Evolutionary conservation across 257 asterid genomes (phyloP), one percentile per base, ranked within the genome.

Genomic region (Primulina eburnea): DNA sequence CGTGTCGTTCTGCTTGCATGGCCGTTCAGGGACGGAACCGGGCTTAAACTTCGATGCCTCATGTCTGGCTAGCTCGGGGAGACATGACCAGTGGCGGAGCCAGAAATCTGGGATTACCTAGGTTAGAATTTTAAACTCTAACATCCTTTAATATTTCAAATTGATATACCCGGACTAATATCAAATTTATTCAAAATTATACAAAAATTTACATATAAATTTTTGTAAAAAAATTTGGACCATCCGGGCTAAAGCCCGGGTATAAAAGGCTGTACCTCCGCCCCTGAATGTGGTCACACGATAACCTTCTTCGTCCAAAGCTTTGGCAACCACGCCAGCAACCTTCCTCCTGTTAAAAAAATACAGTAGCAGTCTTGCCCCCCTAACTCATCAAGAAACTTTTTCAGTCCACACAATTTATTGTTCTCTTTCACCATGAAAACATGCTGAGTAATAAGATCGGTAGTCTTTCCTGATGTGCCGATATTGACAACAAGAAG

Each of bases 391-490:
- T 82, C 86, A 30, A 85, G 76, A 72, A 82, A 69, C 55, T 79
- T 73, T 33, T 78, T 81, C 81, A 82, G 62, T 63, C 81, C 76
- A 71, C 63, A 76, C 85, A 82, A 80, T 28, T 85, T 85, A 77
- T 80, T 85, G 1, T 81, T 75, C 81, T 82, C 87, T 84, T 76
- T 85, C 38, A 65, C 58, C 87, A 82, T 85, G 56, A 82, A 21
- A 64, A 85, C 89, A 35, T 78, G 89, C 37, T 82, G 89, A 2
- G 85, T 80, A 30, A 85, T 76, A 6, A 82, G 82, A 55, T 82
- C 82, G 34, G 86, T 78, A 29, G 86, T 78, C 87, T 85, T 85
- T 63, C 89, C 89, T 30, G 89, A 85, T 35, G 89, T 85, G 63
- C 89, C 87, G 67, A 85, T 80, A 74, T 66, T 84, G 62, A 82